phyloP scores from a whole-genome alignment of 1,284 basidiomycete genomes.

The Puccinia polysora region DNA sequence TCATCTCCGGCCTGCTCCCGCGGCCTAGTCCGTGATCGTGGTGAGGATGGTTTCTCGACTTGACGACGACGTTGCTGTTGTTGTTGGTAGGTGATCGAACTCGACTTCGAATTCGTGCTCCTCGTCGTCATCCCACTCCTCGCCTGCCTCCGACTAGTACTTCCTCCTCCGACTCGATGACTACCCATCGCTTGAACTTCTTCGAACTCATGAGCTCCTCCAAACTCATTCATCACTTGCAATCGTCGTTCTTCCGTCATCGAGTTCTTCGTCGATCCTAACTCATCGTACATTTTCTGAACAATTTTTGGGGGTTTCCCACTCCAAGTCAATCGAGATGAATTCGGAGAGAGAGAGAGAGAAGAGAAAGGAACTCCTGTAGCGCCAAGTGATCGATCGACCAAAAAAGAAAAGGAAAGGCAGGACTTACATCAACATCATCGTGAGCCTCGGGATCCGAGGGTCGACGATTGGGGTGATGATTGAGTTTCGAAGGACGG shows the following conservation, averaged over 20 bases:
- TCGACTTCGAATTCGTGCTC: not conserved
- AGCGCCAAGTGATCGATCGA: too few relatives aligned
- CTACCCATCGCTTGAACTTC: not conserved
- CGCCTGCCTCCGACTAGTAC: not conserved
- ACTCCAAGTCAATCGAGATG: too few relatives aligned
- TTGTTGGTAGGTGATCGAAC: slow-evolving; percentile 36
- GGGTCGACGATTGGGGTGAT: too few relatives aligned
- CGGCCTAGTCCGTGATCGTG: too few relatives aligned
- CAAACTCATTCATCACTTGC: not conserved
- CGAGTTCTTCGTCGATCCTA: not conserved
- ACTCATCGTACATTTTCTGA: not conserved
- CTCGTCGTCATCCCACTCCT: not conserved
- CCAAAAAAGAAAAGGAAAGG: too few relatives aligned
- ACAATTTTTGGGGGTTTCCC: not conserved
- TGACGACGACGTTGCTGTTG: slow-evolving; percentile 3
- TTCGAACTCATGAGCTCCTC: not conserved
- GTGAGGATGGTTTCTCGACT: too few relatives aligned
- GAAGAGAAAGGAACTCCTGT: not conserved
- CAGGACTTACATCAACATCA: too few relatives aligned
- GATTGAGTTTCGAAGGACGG: too few relatives aligned
- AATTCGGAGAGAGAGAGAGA: too few relatives aligned
- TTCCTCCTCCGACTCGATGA: not conserved
- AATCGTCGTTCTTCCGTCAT: not conserved
- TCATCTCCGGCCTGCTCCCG: too few relatives aligned
- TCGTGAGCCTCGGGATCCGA: too few relatives aligned